Conservation (phyloP, 1,284 basidiomycete genomes). For the Earliella scabrosa region DNA sequence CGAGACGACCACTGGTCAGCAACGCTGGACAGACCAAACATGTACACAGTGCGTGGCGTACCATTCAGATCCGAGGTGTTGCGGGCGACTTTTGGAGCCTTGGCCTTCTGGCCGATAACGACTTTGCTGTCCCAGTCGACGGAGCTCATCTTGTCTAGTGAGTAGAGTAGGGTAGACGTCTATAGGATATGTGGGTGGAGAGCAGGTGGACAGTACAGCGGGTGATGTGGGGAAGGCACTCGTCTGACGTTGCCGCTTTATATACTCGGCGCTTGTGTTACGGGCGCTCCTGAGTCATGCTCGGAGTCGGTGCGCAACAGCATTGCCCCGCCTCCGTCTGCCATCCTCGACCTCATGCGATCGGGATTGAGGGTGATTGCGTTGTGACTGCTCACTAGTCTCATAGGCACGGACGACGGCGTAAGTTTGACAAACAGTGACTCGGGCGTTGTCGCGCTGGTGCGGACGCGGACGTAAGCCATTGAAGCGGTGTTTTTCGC, state of each 20-base stretch:
- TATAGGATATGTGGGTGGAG: neutral
- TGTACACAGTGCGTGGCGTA: slow-evolving; percentile 39
- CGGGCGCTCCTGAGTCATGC: slow-evolving; percentile 25
- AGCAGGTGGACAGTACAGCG: slow-evolving; percentile 5
- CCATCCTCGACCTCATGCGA: neutral
- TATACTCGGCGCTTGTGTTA: slow-evolving; percentile 17
- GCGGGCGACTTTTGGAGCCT: slow-evolving; percentile 71
- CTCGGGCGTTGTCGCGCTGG: neutral
- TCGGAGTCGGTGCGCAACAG: slow-evolving; percentile 14
- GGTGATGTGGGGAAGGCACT: slow-evolving; percentile 15
- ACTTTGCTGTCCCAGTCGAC: slow-evolving; percentile 72
- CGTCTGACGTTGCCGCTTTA: slow-evolving; percentile 22
- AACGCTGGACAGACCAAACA: neutral
- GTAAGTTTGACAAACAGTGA: neutral
- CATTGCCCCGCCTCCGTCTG: slow-evolving; percentile 16
- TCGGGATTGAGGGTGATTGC: neutral
- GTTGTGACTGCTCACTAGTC: neutral
- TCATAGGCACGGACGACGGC: neutral
- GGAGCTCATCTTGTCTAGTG: slow-evolving; percentile 37
- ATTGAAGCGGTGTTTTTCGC: too few species aligned
- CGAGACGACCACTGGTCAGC: slow-evolving; percentile 17
- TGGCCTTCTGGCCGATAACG: slow-evolving; percentile 79
- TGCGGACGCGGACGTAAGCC: neutral
- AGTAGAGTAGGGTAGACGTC: slow-evolving; percentile 3
- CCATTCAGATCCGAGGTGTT: slow-evolving; percentile 76